A percentile compares a stretch with the other conserved stretches of the same genome.
Evolutionary conservation across 2,329 filamentous ascomycete species (phyloP).

Genomic region (Colletotrichum camelliae): DNA sequence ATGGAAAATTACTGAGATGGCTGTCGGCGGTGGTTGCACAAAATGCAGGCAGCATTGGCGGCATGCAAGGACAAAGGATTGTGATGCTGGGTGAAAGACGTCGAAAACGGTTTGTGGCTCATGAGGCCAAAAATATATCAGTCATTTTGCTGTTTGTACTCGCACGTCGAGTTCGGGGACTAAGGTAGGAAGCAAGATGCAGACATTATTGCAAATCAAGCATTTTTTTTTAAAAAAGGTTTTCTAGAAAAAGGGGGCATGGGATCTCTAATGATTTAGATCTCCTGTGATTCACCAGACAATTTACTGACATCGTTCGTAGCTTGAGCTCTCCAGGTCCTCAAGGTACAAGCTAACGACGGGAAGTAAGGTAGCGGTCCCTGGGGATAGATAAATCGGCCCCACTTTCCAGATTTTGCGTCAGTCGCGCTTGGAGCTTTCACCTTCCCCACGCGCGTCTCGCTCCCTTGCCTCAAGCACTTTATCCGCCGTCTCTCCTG

Average conservation of each 20-base stretch:
- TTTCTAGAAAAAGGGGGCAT: neutral
- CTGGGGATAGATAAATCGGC: neutral
- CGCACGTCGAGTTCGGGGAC: neutral
- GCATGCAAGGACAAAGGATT: neutral
- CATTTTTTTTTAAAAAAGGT: neutral
- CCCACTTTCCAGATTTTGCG: slow-evolving; percentile 20
- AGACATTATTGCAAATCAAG: neutral
- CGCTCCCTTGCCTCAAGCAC: neutral
- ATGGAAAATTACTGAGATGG: neutral
- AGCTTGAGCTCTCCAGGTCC: neutral
- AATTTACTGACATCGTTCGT: neutral
- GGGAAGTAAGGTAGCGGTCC: neutral
- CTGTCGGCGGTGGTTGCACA: neutral
- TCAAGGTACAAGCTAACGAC: neutral
- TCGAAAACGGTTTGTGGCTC: neutral
- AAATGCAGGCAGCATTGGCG: neutral
- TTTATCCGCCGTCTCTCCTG: neutral
- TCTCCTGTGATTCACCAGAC: neutral
- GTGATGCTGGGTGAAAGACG: neutral
- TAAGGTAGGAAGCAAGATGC: neutral
- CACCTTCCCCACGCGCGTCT: slow-evolving; percentile 10
- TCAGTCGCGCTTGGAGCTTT: slow-evolving; percentile 18
- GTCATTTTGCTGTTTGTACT: neutral
- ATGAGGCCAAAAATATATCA: neutral
- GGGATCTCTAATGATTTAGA: rapidly evolving